Base-by-base conservation (phyloP, 495 filamentous ascomycete genomes). In the Aspergillus cavernicola region DNA sequence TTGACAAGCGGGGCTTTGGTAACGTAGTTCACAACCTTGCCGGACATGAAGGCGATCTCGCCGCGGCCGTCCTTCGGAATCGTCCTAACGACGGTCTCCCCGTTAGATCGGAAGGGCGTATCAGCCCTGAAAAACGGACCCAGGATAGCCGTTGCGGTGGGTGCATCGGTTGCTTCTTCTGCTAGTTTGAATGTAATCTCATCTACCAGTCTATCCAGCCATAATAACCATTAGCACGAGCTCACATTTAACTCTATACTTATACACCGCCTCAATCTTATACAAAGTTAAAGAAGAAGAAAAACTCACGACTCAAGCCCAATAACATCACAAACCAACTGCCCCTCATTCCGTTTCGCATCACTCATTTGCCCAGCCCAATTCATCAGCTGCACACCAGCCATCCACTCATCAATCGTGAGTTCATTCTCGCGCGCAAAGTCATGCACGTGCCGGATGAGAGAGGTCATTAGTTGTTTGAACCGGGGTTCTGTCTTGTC, bases 71-170 rank as follows among this genome's bases (percentile, higher is more conserved):
- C 71, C 10, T 68, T 63, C 19, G 75, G 73, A 33, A 72, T 59
- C 1, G 85, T 71, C 64, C 33, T 45, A 19, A 88, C 85, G 56
- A 90, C 86, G 53, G 78, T 83, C 51, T 73, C 78, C 18, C 82
- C 86, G 70, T 86, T 88, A 7, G 77, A 59, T 32, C 80, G 75
- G 19, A 72, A 65, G 4, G 86, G 85, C 0, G 87, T 84, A 63
- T 89, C 75, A 51, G 81, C 72, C 13, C 88, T 82, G 77, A 85
- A 92, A 75, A 90, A 90, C 4, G 88, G 88, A 6, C 88, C 88
- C 0, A 91, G 78, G 50, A 90, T 84, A 36, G 87, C 79, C 4
- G 87, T 87, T 15, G 85, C 79, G 10, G 88, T 92, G 29, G 79
- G 78, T 11, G 71, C 65, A 37, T 76, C 79, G 10, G 49, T 52